Evolutionary conservation across 495 filamentous ascomycete species (phyloP).

Genomic region (Aspergillus ostianus): DNA sequence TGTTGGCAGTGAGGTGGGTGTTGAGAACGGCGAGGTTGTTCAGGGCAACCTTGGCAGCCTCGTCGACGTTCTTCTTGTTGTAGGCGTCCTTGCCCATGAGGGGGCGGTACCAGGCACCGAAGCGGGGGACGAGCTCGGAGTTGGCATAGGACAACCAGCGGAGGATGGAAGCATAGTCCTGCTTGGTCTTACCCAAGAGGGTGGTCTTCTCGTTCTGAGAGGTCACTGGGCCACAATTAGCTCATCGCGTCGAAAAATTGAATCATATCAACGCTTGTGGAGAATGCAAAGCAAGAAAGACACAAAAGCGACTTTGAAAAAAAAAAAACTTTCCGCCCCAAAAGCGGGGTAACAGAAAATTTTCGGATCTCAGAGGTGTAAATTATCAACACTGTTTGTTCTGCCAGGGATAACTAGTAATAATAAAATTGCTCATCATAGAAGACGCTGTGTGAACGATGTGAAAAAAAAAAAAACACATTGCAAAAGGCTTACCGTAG

Average conservation of each 20-base stretch:
- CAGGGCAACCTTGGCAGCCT: slow-evolving; percentile 61
- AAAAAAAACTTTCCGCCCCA: slow-evolving; percentile 28
- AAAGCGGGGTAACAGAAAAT: slow-evolving; percentile 34
- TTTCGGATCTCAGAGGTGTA: slow-evolving; percentile 62
- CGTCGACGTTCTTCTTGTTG: slow-evolving; percentile 97
- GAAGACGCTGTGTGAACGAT: not conserved
- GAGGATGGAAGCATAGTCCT: slow-evolving; percentile 97
- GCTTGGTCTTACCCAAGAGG: slow-evolving; percentile 98
- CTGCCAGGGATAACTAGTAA: slow-evolving; percentile 99
- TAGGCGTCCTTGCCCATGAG: slow-evolving; percentile 78
- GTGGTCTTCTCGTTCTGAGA: slow-evolving; percentile 99
- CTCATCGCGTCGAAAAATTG: slow-evolving; percentile 23
- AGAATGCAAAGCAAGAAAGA: slow-evolving; percentile 11
- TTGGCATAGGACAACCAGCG: slow-evolving; percentile 95
- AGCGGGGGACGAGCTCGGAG: slow-evolving; percentile 69
- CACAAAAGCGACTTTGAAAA: slow-evolving; percentile 1
- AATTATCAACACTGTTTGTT: slow-evolving; percentile 77
- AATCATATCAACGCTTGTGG: not conserved
- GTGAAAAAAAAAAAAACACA: not conserved
- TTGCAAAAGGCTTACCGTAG: slow-evolving; percentile 71
- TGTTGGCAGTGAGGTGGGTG: slow-evolving; percentile 85
- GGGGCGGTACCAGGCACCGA: slow-evolving; percentile 87
- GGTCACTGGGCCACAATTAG: slow-evolving; percentile 62
- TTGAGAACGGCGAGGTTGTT: slow-evolving; percentile 72
- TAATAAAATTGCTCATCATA: slow-evolving; percentile 80